Evolutionary conservation across 2,329 filamentous ascomycete species (phyloP).

Genomic region (Paramyrothecium roridum): DNA sequence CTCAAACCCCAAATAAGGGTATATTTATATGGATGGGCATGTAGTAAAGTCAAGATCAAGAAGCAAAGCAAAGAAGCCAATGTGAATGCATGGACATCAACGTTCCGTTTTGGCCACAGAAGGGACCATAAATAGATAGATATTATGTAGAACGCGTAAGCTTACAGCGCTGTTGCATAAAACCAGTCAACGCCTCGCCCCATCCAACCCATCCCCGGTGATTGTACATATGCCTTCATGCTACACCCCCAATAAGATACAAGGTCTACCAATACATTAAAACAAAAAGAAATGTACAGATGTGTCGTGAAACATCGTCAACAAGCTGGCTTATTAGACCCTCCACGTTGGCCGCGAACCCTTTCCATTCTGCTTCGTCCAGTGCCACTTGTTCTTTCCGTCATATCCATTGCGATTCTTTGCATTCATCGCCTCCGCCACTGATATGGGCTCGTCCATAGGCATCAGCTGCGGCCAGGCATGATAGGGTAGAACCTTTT

Average conservation of each 20-base stretch:
- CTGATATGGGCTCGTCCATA: conserved; percentile 30
- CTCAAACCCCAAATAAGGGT: too few species aligned
- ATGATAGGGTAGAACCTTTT: conserved; percentile 32
- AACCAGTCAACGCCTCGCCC: too few species aligned
- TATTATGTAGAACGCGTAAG: too few species aligned
- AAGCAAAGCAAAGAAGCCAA: too few species aligned
- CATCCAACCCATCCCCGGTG: too few species aligned
- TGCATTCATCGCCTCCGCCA: conserved; percentile 28
- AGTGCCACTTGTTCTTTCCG: conserved; percentile 20
- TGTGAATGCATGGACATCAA: too few species aligned
- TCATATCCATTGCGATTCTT: conserved; percentile 15
- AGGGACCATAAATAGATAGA: too few species aligned
- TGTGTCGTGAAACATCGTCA: background rate
- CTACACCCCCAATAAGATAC: background rate
- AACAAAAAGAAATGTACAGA: conserved; percentile 7
- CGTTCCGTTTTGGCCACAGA: too few species aligned
- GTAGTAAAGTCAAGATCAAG: too few species aligned
- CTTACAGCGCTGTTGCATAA: too few species aligned
- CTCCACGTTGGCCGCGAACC: conserved; percentile 19
- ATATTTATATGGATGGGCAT: too few species aligned
- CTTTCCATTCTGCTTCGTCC: conserved; percentile 16
- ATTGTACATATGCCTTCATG: too few species aligned
- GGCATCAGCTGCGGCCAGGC: conserved; percentile 28
- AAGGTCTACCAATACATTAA: background rate
- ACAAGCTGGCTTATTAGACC: conserved; percentile 10